phyloP scores from a whole-genome alignment of 225 moss, liverwort and hornwort genomes.

The Bryoerythrophyllum caledonicum region DNA sequence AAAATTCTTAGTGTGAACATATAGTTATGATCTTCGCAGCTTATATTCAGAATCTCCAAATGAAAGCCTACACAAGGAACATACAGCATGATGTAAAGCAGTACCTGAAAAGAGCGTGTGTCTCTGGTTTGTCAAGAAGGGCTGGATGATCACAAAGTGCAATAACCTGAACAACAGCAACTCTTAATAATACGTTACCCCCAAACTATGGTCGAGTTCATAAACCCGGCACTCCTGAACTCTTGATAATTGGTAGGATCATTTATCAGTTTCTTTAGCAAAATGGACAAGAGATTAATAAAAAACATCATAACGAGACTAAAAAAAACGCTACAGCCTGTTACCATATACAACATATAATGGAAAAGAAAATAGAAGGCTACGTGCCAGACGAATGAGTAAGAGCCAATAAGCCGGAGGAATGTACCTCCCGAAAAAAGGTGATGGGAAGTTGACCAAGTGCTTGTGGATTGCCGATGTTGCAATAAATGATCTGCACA shows the following conservation, averaged over 20 bases:
- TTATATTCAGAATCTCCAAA: slow-evolving; percentile 5
- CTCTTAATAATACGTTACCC: neutral
- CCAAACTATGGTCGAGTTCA: slow-evolving; percentile 9
- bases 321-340: neutral
- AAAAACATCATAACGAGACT: neutral
- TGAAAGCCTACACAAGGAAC: neutral
- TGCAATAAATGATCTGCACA: slow-evolving; percentile 80
- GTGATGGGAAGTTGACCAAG: slow-evolving; percentile 88
- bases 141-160: slow-evolving; percentile 86
- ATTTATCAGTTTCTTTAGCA: neutral
- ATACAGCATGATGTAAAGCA: slow-evolving; percentile 16
- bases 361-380: slow-evolving; percentile 9
- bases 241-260: neutral
- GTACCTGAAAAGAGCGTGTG: slow-evolving; percentile 83
- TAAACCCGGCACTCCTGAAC: neutral
- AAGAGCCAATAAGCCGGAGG: neutral
- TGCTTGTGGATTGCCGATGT: slow-evolving; percentile 99
- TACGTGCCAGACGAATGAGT: neutral
- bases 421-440: slow-evolving; percentile 88
- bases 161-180: slow-evolving; percentile 60
- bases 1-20: slow-evolving; percentile 15
- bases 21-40: slow-evolving; percentile 3
- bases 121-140: slow-evolving; percentile 80
- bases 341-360: slow-evolving; percentile 3
- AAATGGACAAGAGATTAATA: neutral